phyloP scores from a whole-genome alignment of 129 eudicot species.

The Chrysanthemum seticuspe region DNA sequence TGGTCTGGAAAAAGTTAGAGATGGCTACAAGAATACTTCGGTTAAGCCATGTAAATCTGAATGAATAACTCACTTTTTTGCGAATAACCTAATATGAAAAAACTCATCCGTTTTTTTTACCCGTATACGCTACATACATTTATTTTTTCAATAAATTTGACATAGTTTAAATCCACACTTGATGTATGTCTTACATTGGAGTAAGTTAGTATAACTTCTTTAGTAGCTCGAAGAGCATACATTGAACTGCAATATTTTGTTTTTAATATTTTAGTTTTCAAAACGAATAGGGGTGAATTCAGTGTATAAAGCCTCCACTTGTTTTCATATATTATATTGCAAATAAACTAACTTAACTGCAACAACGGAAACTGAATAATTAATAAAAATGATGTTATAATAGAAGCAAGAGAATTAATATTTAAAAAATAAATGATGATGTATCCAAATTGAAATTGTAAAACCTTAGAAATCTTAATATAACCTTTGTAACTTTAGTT shows the following conservation, averaged over 20 bases:
- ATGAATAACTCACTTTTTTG: too few relatives aligned
- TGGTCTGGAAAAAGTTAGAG: too few relatives aligned
- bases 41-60: too few relatives aligned
- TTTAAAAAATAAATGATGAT: not conserved
- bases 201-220: not conserved
- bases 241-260: not conserved
- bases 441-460: not conserved
- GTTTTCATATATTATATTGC: not conserved
- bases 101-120: too few relatives aligned
- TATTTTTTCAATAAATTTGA: too few relatives aligned
- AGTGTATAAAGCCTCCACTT: constrained; percentile 13
- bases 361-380: constrained; percentile 1
- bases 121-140: too few relatives aligned
- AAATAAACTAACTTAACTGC: constrained; percentile 12
- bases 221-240: constrained; percentile 15
- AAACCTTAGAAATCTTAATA: not conserved
- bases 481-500: not conserved
- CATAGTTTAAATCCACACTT: too few relatives aligned
- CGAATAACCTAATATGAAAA: too few relatives aligned
- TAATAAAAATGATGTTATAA: not conserved
- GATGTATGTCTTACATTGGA: not conserved
- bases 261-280: not conserved
- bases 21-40: too few relatives aligned
- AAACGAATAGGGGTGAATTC: not conserved
- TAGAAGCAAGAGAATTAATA: not conserved